Base-by-base conservation (phyloP, 805 yeast species). In the Metschnikowia proteae region DNA sequence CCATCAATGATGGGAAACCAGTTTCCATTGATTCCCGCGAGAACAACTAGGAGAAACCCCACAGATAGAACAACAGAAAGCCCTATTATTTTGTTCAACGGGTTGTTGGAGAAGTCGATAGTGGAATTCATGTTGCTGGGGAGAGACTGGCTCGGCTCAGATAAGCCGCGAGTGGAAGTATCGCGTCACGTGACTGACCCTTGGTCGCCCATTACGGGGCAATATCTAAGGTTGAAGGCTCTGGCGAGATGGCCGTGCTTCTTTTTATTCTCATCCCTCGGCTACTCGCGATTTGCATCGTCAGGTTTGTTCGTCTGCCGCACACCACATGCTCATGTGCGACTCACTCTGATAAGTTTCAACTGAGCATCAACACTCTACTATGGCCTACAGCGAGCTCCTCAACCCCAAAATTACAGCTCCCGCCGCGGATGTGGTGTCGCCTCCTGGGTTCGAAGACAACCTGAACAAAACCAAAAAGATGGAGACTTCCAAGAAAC, bases 1-100 rank as follows among this genome's bases (percentile, higher is more conserved):
- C 76, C 76, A 56, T 86, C 88, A 34, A 84, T 76, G 49, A 92
- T 76, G 33, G 99, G 98, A 60, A 85, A 82, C 95, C 97, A 94
- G 65, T 89, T 90, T 42, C 88, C 86, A 70, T 81, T 88, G 9
- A 94, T 74, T 45, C 96, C 90, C 40, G 96, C 89, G 31, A 94
- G 74, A 26, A 92, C 87, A 38, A 91, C 89, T 54, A 94, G 73
- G 32, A 94, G 79, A 60, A 92, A 92, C 5, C 99, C 99, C 56
- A 89, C 77, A 0, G 98, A 94, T 29, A 92, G 76, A 40, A 91
- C 82, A 35, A 83, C 75, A 11, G 94, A 80, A 17, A 88, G 80
- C 11, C 85, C 84, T 38, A 88, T 85, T 59, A 89, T 86, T 61
- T 83, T 84, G 48, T 88, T 85, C 53, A 89, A 70, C 32, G 96